Base-by-base conservation (phyloP, 2,329 filamentous ascomycete genomes). In the Rutstroemia sp. region DNA sequence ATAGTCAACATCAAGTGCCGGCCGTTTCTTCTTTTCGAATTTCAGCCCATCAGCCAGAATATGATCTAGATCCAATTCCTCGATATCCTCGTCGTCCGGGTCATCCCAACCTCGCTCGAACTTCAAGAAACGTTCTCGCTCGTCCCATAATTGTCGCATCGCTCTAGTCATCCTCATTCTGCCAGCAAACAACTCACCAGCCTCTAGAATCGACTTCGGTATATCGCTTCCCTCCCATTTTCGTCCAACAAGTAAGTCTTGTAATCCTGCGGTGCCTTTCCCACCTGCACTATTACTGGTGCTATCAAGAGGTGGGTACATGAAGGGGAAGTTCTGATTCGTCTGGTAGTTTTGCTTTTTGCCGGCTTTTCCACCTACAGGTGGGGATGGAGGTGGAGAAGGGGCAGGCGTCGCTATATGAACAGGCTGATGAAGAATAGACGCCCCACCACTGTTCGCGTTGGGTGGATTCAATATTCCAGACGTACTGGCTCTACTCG, bases 321-420 rank as follows among this genome's bases (percentile, higher is more conserved):
- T 85, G 68, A 99, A 97, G 0, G 94, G 94, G 62, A 99, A 97
- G 69, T 96, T 94, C 66, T 99, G 94, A 68, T 99, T 99, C 0
- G 94, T 99, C 71, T 99, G 94, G 67, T 99, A 99, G 65, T 97
- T 99, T 68, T 99, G 94, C 70, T 99, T 99, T 77, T 99, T 99
- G 0, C 88, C 92, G 52, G 88, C 90, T 71, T 97, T 99, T 0
- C 91, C 91, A 25, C 91, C 92, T 37, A 87, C 86, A 9, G 77
- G 80, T 0, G 94, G 94, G 1, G 92, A 96, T 1, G 94, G 94
- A 0, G 94, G 94, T 23, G 94, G 94, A 0, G 94, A 99, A 1
- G 94, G 94, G 0, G 92, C 92, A 0, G 94, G 94, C 1, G 94
- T 99, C n/a, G 94, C 94, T 65, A 99, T 99, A 71, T 99, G 94